Conservation (phyloP, 352 stramenopile species). For the Globisporangium spiculum region DNA sequence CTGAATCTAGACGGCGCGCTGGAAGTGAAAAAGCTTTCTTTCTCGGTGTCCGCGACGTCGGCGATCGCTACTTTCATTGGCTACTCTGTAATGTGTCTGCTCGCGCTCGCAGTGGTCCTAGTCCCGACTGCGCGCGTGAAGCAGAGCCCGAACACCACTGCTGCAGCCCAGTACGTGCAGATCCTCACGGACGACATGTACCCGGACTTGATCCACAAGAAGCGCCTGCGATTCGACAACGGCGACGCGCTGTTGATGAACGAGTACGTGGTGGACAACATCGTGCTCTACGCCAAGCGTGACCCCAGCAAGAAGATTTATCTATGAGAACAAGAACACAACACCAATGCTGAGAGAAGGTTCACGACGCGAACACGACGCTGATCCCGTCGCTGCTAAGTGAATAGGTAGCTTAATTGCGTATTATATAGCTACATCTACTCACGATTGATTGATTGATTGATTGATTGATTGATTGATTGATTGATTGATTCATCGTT, state of each 20-base stretch:
- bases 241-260: constrained; percentile 64
- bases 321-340: constrained; percentile 24
- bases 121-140: constrained; percentile 52
- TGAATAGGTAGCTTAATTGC: background rate
- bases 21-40: constrained; percentile 37
- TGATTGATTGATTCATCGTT: no score
- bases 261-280: constrained; percentile 63
- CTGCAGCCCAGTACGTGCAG: constrained; percentile 62
- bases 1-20: constrained; percentile 16
- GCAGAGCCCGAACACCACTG: constrained; percentile 55
- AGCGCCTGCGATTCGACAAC: constrained; percentile 58
- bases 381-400: background rate
- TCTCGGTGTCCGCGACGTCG: constrained; percentile 42
- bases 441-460: background rate
- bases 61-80: constrained; percentile 45
- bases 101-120: constrained; percentile 55
- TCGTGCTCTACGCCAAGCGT: constrained; percentile 56
- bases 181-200: constrained; percentile 74
- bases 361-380: background rate
- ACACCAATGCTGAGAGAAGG: background rate
- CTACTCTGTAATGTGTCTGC: constrained; percentile 48
- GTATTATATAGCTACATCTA: background rate
- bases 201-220: constrained; percentile 69
- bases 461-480: background rate
- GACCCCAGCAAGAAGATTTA: constrained; percentile 64